phyloP scores from a whole-genome alignment of 2,329 filamentous ascomycete genomes.

The Chalara sp. region DNA sequence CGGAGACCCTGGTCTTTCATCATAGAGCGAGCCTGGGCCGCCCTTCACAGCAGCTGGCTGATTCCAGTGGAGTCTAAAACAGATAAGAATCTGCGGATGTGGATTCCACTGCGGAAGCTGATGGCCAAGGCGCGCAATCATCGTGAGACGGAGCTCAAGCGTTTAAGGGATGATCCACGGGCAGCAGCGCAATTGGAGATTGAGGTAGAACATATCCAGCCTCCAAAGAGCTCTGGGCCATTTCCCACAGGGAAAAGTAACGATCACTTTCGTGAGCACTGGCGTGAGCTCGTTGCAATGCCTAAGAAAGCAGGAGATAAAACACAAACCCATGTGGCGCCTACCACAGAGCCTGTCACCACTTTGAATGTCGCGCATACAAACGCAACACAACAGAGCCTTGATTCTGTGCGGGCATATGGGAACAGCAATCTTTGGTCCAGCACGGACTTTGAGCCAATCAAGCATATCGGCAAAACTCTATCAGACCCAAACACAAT shows the following conservation, averaged over 20 bases:
- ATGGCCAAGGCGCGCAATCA: constrained; percentile 9
- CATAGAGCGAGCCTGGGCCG: too few relatives aligned
- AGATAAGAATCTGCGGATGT: too few relatives aligned
- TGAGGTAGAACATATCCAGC: constrained; percentile 13
- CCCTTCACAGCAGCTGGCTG: too few relatives aligned
- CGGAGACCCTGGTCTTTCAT: too few relatives aligned
- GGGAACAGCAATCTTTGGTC: background rate
- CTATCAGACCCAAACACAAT: background rate
- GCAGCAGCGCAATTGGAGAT: constrained; percentile 18
- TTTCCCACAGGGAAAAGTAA: constrained; percentile 15
- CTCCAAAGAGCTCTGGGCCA: constrained; percentile 25
- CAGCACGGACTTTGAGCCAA: constrained; percentile 3
- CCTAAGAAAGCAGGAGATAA: background rate
- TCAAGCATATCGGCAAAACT: constrained; percentile 1
- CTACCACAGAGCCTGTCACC: background rate
- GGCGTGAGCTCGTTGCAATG: constrained; percentile 24
- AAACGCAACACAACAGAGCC: background rate
- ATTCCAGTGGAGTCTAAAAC: too few relatives aligned
- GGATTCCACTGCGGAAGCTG: too few relatives aligned
- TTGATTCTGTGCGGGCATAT: background rate
- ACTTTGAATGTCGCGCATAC: background rate
- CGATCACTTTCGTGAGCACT: constrained; percentile 22
- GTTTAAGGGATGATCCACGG: constrained; percentile 23
- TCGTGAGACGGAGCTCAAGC: constrained; percentile 26
- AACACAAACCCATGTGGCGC: background rate